Evolutionary conservation across 164 flowering plant genomes (phyloP).

Genomic region (Nymphaea colorata): DNA sequence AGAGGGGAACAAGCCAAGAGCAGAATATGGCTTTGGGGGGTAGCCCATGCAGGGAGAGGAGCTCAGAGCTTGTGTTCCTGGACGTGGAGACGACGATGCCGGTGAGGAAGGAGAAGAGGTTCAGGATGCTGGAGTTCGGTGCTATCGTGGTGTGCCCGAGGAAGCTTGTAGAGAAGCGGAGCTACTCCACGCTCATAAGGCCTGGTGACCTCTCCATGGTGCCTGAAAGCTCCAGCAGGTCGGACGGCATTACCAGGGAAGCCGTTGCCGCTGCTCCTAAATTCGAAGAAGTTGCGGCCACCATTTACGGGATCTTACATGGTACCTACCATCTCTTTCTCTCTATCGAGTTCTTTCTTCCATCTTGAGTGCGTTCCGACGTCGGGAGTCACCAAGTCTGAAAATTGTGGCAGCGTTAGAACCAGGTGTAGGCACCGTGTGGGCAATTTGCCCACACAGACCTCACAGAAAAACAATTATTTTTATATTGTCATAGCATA

Average conservation of each 20-base stretch:
- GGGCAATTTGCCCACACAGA: too few species aligned
- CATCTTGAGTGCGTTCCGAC: not conserved
- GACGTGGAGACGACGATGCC: constrained; percentile 90
- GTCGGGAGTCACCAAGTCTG: not conserved
- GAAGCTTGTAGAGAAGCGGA: constrained; percentile 65
- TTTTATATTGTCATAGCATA: too few species aligned
- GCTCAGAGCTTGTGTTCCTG: constrained; percentile 66
- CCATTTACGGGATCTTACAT: constrained; percentile 48
- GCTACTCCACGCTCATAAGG: constrained; percentile 66
- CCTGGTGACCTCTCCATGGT: constrained; percentile 61
- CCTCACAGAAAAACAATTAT: too few species aligned
- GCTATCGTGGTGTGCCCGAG: constrained; percentile 72
- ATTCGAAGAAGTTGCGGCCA: constrained; percentile 71
- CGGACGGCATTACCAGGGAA: constrained; percentile 53
- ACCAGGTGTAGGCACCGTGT: not conserved
- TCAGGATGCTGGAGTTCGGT: constrained; percentile 73
- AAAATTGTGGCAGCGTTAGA: not conserved
- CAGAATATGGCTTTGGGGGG: not conserved
- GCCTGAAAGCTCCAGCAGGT: constrained; percentile 34
- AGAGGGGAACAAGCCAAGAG: not conserved
- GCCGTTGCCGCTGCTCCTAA: constrained; percentile 48
- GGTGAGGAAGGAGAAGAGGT: constrained; percentile 35
- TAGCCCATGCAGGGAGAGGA: not conserved
- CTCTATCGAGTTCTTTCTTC: not conserved
- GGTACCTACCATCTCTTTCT: constrained; percentile 17